Conservation (phyloP, 768 basidiomycete species). For the Boletus vermiculosoides region DNA sequence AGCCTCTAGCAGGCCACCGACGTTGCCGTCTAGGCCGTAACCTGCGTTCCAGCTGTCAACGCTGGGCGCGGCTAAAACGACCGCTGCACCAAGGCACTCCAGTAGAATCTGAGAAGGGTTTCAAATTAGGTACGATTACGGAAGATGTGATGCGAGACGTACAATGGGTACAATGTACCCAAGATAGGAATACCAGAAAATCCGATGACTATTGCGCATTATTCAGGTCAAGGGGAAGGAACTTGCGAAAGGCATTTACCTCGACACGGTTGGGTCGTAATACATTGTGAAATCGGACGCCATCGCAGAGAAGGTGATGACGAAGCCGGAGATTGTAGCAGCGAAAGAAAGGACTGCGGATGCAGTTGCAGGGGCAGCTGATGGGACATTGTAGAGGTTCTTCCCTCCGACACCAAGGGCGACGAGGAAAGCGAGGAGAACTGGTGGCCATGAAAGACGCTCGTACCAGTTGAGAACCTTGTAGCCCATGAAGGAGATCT, state of each 20-base stretch:
- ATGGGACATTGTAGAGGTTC: slow-evolving; percentile 50
- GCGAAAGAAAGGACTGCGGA: slow-evolving; percentile 59
- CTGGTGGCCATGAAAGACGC: slow-evolving; percentile 72
- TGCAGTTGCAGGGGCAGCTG: slow-evolving; percentile 54
- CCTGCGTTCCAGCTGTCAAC: slow-evolving; percentile 57
- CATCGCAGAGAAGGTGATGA: slow-evolving; percentile 59
- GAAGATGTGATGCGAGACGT: slow-evolving; percentile 28
- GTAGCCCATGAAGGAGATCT: slow-evolving; percentile 69
- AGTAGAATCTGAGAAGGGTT: slow-evolving; percentile 32
- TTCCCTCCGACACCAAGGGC: slow-evolving; percentile 73
- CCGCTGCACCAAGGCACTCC: slow-evolving; percentile 66
- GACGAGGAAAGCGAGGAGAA: slow-evolving; percentile 70
- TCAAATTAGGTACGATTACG: not conserved
- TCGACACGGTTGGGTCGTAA: slow-evolving; percentile 55
- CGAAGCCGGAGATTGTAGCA: slow-evolving; percentile 70
- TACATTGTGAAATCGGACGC: slow-evolving; percentile 78
- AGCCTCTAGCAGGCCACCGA: slow-evolving; percentile 64
- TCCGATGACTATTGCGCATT: slow-evolving; percentile 43
- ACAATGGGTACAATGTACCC: slow-evolving; percentile 65
- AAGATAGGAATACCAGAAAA: slow-evolving; percentile 64
- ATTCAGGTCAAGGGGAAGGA: slow-evolving; percentile 9
- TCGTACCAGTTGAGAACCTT: slow-evolving; percentile 72
- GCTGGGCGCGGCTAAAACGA: slow-evolving; percentile 52
- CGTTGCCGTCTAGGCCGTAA: slow-evolving; percentile 51
- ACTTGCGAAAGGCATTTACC: slow-evolving; percentile 37